Evolutionary conservation across 2,329 filamentous ascomycete genomes (phyloP), one percentile per base, ranked within the genome.

Genomic region (Monosporascus sp.): DNA sequence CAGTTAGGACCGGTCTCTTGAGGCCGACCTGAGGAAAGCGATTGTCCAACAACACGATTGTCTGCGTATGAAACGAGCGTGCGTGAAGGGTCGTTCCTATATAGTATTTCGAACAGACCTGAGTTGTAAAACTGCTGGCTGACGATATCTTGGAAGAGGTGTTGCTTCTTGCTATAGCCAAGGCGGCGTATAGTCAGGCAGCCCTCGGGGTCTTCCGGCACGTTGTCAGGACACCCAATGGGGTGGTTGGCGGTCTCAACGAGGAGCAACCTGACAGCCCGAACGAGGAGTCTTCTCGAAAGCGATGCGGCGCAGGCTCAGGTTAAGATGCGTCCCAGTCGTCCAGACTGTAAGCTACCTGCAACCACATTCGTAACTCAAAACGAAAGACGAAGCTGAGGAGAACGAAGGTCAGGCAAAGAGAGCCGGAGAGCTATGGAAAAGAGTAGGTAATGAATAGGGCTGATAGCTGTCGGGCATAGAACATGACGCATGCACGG

Each of bases 361-460:
- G 44, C 50, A 47, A 49, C 38, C 45, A 53, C 54, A 47, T 48
- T 45, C 37, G 50, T 41, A 44, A 37, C 48, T 47, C 52, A 58
- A 43, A 47, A 52, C 47, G 51, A 49, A 50, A 37, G 51, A 51
- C 52, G 51, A 38, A 58, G 47, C 39, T 50, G 51, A 47, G 51
- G 48, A 52, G 50, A 51, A 51, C 51, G 50, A 52, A 3, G 55
- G 50, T 49, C 54, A 54, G 54, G 60, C 31, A 52, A 57, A 46
- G 54, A 52, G 44, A 47, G 48, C 52, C 47, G 47, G 52, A 17
- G 22, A 31, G 43, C 43, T 46, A 45, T 22, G 24, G 57, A 58
- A 57, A 60, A 41, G 27, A 53, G 43, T n/a, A 25, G 8, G n/a
- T 14, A 24, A 14, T 22, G 25, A 44, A 44, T 46, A 52, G 24